These are phyloP conservation scores for Arthrobotrys pseudoclavata DNA, from an alignment of 2,329 filamentous ascomycete species.

Conservation along the genomic window DNA sequence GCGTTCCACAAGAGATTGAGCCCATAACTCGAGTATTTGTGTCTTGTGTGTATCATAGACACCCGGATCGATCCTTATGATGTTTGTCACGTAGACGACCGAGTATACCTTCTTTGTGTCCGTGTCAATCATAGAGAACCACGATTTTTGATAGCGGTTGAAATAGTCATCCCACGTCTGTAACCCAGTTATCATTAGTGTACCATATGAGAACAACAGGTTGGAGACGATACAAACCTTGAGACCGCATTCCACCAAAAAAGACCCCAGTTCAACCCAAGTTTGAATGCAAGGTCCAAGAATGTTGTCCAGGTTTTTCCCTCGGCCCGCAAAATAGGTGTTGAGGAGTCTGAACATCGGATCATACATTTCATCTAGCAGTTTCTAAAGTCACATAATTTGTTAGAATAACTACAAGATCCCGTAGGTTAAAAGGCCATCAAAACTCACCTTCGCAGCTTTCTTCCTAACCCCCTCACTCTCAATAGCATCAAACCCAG, in stretches of 20 bases:
- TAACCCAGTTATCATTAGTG: slow-evolving; percentile 1
- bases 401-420: neutral
- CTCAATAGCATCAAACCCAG: slow-evolving; percentile 68
- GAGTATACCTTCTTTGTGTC: slow-evolving; percentile 69
- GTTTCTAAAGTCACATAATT: slow-evolving; percentile 24
- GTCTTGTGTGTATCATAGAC: slow-evolving; percentile 59
- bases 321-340: slow-evolving; percentile 43
- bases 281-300: slow-evolving; percentile 63
- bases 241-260: slow-evolving; percentile 68
- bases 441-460: slow-evolving; percentile 61
- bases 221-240: slow-evolving; percentile 64
- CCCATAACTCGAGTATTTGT: slow-evolving; percentile 70
- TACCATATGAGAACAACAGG: neutral
- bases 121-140: slow-evolving; percentile 68
- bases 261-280: slow-evolving; percentile 71
- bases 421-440: neutral
- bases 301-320: slow-evolving; percentile 38
- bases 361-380: slow-evolving; percentile 64
- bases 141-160: slow-evolving; percentile 70
- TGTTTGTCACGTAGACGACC: slow-evolving; percentile 68
- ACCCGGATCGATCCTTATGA: slow-evolving; percentile 65
- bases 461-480: slow-evolving; percentile 56
- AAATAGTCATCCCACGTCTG: slow-evolving; percentile 72
- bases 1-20: slow-evolving; percentile 72
- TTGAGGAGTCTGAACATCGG: slow-evolving; percentile 59